Evolutionary conservation across 23 red algal genomes (phyloP).

Genomic region (Gracilariopsis chorda): DNA sequence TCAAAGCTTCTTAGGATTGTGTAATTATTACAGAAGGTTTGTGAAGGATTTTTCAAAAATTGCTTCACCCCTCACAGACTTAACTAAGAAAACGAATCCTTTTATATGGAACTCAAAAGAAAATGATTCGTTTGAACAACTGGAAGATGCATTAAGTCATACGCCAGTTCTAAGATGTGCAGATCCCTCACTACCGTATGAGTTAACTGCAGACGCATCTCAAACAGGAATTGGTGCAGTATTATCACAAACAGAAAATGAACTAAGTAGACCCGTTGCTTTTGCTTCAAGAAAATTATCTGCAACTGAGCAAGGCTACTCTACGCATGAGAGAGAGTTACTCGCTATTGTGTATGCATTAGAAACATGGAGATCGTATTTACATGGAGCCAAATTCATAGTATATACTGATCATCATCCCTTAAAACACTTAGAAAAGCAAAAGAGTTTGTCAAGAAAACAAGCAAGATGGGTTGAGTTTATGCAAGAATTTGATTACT

Average conservation of each 20-base stretch:
- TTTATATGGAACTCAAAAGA: not conserved
- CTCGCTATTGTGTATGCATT: constrained; percentile 10
- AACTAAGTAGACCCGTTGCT: constrained; percentile 8
- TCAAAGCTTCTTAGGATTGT: constrained; percentile 33
- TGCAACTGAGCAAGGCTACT: constrained; percentile 28
- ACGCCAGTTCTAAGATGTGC: not conserved
- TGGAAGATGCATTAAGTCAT: not conserved
- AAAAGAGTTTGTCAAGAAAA: not conserved
- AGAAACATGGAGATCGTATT: constrained; percentile 38
- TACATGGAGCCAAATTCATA: not conserved
- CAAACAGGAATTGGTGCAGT: not conserved
- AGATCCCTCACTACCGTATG: not conserved
- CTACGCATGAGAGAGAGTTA: constrained; percentile 22
- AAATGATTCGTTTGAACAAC: not conserved
- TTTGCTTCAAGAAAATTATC: constrained; percentile 40
- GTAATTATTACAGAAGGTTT: constrained; percentile 42
- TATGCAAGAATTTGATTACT: not conserved
- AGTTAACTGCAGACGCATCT: constrained; percentile 11
- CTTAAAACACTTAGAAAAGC: constrained; percentile 9
- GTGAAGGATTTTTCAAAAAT: constrained; percentile 21
- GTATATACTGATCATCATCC: constrained; percentile 23
- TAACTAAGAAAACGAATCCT: not conserved
- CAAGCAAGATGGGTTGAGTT: constrained; percentile 8
- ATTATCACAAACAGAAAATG: constrained; percentile 12
- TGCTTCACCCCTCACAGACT: not conserved